Evolutionary conservation across 108 stramenopile genomes (phyloP).

Genomic region (Schizochytrium sp.): DNA sequence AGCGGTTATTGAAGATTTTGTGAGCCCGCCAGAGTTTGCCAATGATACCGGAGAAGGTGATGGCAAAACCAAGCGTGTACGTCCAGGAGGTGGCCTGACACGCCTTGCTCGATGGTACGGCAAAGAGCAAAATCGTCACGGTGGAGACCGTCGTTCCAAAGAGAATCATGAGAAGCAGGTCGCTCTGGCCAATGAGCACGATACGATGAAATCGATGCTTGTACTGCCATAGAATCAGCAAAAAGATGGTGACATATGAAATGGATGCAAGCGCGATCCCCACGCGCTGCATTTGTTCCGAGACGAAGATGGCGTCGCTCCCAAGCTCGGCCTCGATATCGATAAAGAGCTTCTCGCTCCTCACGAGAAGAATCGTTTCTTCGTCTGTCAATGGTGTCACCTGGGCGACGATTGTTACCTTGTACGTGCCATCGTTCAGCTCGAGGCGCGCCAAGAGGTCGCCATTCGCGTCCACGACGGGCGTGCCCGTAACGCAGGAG

Average conservation of each 20-base stretch:
- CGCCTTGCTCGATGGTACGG: not conserved
- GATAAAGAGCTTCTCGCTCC: not conserved
- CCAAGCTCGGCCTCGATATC: not conserved
- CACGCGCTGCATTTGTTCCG: not conserved
- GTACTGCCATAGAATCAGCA: not conserved
- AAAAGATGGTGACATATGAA: not conserved
- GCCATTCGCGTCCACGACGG: not conserved
- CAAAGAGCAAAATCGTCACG: not conserved
- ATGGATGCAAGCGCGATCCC: not conserved
- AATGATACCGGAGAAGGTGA: not conserved
- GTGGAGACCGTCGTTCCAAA: not conserved
- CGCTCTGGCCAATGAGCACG: not conserved
- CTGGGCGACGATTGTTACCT: not conserved
- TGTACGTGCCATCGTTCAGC: not conserved
- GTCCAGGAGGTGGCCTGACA: not conserved
- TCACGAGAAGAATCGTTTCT: not conserved
- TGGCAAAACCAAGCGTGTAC: not conserved
- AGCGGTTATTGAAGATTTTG: not conserved
- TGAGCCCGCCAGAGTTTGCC: not conserved
- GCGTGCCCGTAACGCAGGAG: not conserved
- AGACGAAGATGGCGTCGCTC: not conserved
- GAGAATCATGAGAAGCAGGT: not conserved
- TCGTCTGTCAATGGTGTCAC: not conserved
- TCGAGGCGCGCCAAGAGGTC: not conserved
- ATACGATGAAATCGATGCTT: not conserved